Evolutionary conservation across 345 rosid genomes (phyloP), one percentile per base, ranked within the genome.

Genomic region (Boechera divaricarpa): DNA sequence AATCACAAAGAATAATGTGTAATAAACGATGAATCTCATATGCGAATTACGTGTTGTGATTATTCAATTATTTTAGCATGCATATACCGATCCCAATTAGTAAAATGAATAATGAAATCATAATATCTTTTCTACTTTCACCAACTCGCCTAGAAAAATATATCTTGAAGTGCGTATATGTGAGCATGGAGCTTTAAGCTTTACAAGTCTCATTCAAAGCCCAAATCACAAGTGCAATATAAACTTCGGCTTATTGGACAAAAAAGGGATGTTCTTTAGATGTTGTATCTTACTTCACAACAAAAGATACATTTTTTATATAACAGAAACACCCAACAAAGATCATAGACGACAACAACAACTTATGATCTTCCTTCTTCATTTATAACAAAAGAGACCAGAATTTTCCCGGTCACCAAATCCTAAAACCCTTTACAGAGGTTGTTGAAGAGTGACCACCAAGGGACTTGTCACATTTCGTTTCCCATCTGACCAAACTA

Each of bases 361-460:
- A 49, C 67, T 38, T 65, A 38, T 65, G 76, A 64, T 78, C 72
- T 65, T 77, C 9, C 63, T 31, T 59, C 32, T 32, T 57, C 61
- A 64, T 18, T 65, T 32, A 26, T 66, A 29, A 38, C 36, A 75
- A 44, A 42, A 47, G 33, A 72, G 73, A 72, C 81, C 77, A 72
- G 41, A 66, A 66, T 66, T 51, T 65, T 65, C 18, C 69, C 31
- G 5, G 63, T 65, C 57, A 38, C 53, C 6, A 72, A 58, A 58
- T 24, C 73, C 77, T 72, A 49, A 78, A 51, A 16, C 73, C 51
- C 63, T 49, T 81, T 84, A 92, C 58, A 95, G 75, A 80, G 98
- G 96, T 68, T 92, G 98, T 83, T 95, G 99, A 90, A 95, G 79
- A 72, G 99, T 92, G 59, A 91, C 92, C 12, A 91, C 85, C 61